phyloP scores from a whole-genome alignment of 2,329 filamentous ascomycete species.

The Pyricularia grisea region DNA sequence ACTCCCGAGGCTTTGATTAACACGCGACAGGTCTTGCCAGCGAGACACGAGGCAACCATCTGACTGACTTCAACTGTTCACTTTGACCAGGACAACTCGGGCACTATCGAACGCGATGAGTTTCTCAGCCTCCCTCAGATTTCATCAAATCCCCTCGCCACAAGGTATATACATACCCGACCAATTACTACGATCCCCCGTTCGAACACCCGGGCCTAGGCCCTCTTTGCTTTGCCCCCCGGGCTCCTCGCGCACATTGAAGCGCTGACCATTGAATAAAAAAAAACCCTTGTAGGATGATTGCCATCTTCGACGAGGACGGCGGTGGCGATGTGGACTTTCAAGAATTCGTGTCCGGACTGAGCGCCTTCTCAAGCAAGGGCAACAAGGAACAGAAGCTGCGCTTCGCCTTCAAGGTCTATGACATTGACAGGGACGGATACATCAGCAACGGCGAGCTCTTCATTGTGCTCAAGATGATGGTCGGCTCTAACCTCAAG shows the following conservation, averaged over 20 bases:
- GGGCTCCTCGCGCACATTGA: not conserved
- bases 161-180: conserved; percentile 47
- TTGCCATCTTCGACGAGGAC: conserved; percentile 98
- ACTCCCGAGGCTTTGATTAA: not conserved
- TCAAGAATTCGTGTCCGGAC: conserved; percentile 92
- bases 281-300: conserved; percentile 58
- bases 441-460: conserved; percentile 98
- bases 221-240: not conserved
- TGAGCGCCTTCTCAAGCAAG: conserved; percentile 93
- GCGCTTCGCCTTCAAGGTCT: conserved; percentile 96
- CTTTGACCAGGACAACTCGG: conserved; percentile 73
- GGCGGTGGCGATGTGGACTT: conserved; percentile 97
- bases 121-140: conserved; percentile 96
- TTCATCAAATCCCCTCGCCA: conserved; percentile 93
- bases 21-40: not conserved
- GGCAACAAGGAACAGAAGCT: conserved; percentile 99
- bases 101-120: conserved; percentile 96
- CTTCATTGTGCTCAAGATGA: conserved; percentile 99
- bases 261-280: not conserved
- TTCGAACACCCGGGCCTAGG: not conserved
- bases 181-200: not conserved
- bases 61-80: not conserved
- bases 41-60: not conserved
- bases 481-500: conserved; percentile 98
- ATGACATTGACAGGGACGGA: conserved; percentile 97